Base-by-base conservation (phyloP, 495 filamentous ascomycete genomes). In the Chaetomium tenue region DNA sequence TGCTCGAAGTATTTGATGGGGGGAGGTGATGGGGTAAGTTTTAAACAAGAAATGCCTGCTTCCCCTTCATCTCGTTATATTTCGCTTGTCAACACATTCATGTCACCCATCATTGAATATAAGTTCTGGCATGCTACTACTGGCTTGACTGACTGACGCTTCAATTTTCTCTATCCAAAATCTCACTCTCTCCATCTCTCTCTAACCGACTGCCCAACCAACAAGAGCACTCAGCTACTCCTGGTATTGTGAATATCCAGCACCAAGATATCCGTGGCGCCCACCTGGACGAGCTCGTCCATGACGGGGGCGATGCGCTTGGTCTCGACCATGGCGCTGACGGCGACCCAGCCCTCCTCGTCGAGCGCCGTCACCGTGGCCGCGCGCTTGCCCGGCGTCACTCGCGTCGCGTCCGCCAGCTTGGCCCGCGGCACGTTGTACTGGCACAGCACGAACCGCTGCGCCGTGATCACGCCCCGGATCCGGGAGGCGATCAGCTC, bases 341-440 rank as follows among this genome's bases (percentile, higher is more conserved):
- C 87, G 58, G 94, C 92, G 25, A 97, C 92, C 94, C 94, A 98
- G 48, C 87, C 88, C 55, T 90, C 86, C 74, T 90, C 90, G 64
- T 97, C 94, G 5, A 98, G 82, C 6, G 88, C 80, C 18, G 87
- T 97, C 70, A 98, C 84, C 7, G 92, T 97, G 3, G 95, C 92
- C 15, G 94, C 94, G 61, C 95, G 89, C 79, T 96, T 97, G 61
- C 94, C 94, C 0, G 95, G 94, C 0, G 94, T 97, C 75, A 97
- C 89, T 67, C 82, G 83, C 40, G 81, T 86, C n/a, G 88, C 92
- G 13, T 74, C 79, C 1, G 82, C 69, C 39, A 98, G 84, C 61
- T 85, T 81, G 37, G 74, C 57, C 25, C 92, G 88, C 56, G 86
- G 81, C 50, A 98, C 86, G 77, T 98, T 98, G 83, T 97, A 98